Conservation (phyloP, 352 stramenopile genomes). For the Globisporangium acanthophoron region DNA sequence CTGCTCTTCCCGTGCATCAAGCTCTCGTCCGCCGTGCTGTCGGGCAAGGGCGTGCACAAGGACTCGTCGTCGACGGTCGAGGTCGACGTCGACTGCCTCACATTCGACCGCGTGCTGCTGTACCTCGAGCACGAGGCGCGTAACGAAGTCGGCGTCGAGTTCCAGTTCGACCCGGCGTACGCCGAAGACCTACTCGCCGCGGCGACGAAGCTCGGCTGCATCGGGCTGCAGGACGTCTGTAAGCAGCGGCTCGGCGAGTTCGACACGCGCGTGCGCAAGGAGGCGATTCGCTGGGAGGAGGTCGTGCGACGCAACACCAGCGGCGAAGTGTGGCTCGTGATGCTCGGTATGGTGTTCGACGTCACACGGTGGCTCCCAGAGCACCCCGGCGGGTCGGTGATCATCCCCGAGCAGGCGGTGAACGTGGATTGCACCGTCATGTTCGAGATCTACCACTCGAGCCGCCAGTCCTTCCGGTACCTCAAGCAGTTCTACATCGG, state of each 20-base stretch:
- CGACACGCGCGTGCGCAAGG: slow-evolving; percentile 70
- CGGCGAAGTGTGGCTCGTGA: slow-evolving; percentile 81
- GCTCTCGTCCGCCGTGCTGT: slow-evolving; percentile 76
- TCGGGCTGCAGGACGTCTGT: slow-evolving; percentile 75
- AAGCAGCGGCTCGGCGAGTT: slow-evolving; percentile 71
- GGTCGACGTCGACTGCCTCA: slow-evolving; percentile 84
- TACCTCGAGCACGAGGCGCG: slow-evolving; percentile 83
- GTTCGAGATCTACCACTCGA: slow-evolving; percentile 91
- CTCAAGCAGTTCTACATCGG: slow-evolving; percentile 91
- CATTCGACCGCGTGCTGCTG: slow-evolving; percentile 84
- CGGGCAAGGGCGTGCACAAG: slow-evolving; percentile 68
- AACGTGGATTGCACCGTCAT: slow-evolving; percentile 87
- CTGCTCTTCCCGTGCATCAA: slow-evolving; percentile 87
- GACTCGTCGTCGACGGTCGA: slow-evolving; percentile 51
- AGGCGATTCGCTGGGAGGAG: slow-evolving; percentile 78
- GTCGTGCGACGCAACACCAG: slow-evolving; percentile 65
- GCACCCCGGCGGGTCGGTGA: slow-evolving; percentile 75
- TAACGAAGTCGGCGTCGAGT: slow-evolving; percentile 44
- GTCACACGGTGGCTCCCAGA: slow-evolving; percentile 87
- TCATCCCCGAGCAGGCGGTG: slow-evolving; percentile 83
- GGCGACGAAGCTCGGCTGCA: slow-evolving; percentile 61
- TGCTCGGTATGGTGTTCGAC: slow-evolving; percentile 88
- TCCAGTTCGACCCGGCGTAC: slow-evolving; percentile 79
- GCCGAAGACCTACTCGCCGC: slow-evolving; percentile 66
- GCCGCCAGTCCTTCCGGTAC: slow-evolving; percentile 88